phyloP scores from a whole-genome alignment of 257 asterid genomes.

The Capsicum chinense region DNA sequence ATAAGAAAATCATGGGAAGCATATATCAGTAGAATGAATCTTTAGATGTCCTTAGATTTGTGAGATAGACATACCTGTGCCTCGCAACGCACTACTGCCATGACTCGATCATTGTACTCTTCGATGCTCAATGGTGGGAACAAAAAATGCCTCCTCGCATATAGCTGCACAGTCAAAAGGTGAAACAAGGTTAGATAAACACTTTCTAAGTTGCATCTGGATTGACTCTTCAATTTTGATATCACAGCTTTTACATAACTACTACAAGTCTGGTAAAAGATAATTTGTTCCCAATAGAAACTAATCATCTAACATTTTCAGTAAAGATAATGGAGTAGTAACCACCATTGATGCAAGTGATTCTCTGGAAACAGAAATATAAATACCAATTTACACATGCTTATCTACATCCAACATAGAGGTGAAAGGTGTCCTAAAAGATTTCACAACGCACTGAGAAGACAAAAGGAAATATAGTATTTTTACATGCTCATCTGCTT shows the following conservation, averaged over 20 bases:
- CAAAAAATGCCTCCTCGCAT: constrained; percentile 92
- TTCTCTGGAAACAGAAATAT: neutral
- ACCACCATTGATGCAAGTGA: neutral
- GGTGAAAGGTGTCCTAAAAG: neutral
- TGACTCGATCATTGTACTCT: constrained; percentile 83
- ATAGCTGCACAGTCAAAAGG: constrained; percentile 55
- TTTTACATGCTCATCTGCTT: neutral
- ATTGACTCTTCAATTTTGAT: neutral
- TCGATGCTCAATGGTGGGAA: constrained; percentile 85
- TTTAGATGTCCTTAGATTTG: neutral
- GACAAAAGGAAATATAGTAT: neutral
- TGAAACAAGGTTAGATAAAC: neutral
- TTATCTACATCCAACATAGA: neutral
- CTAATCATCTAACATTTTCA: neutral
- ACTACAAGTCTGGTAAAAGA: neutral
- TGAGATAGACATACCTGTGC: constrained; percentile 67
- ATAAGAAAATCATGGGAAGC: constrained; percentile 6
- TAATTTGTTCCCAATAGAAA: neutral
- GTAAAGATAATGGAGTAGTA: neutral
- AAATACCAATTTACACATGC: constrained; percentile 13
- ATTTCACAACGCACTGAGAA: neutral
- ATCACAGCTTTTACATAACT: neutral
- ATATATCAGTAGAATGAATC: constrained; percentile 10
- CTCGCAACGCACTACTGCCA: constrained; percentile 96
- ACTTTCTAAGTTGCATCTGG: neutral